These are phyloP conservation scores for Petasospora fabianii DNA, from an alignment of 1,139 yeast species.

Conservation along the genomic window DNA sequence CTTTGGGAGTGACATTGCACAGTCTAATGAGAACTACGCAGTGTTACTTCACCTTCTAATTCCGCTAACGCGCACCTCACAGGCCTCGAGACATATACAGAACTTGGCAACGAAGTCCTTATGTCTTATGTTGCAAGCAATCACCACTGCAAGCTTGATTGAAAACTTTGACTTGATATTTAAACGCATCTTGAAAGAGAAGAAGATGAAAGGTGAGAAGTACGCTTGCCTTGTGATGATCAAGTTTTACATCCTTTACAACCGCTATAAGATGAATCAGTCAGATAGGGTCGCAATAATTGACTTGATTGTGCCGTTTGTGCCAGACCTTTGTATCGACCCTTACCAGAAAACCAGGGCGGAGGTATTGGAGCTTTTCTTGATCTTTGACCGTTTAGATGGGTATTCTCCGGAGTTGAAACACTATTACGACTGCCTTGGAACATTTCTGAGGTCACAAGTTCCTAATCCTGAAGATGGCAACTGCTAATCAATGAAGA, in stretches of 20 bases:
- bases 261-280: slow-evolving; percentile 10
- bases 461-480: slow-evolving; percentile 7
- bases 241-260: slow-evolving; percentile 20
- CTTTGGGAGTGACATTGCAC: slow-evolving; percentile 17
- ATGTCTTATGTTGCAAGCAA: slow-evolving; percentile 25
- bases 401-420: slow-evolving; percentile 3
- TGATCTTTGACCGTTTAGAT: slow-evolving; percentile 10
- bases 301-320: slow-evolving; percentile 9
- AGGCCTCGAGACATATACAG: slow-evolving; percentile 14
- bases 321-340: slow-evolving; percentile 17
- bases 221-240: slow-evolving; percentile 23
- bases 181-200: slow-evolving; percentile 11
- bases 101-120: slow-evolving; percentile 21
- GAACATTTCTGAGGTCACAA: slow-evolving; percentile 14
- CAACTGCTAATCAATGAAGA: not conserved
- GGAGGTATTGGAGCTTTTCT: slow-evolving; percentile 21
- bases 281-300: slow-evolving; percentile 9
- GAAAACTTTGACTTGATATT: slow-evolving; percentile 19
- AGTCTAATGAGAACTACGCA: slow-evolving; percentile 14
- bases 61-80: slow-evolving; percentile 22
- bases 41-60: slow-evolving; percentile 20
- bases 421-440: slow-evolving; percentile 12
- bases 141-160: slow-evolving; percentile 18
- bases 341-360: slow-evolving; percentile 19
- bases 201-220: slow-evolving; percentile 23